Conservation (phyloP, 108 stramenopile species). For the Fragilariopsis cylindrus region DNA sequence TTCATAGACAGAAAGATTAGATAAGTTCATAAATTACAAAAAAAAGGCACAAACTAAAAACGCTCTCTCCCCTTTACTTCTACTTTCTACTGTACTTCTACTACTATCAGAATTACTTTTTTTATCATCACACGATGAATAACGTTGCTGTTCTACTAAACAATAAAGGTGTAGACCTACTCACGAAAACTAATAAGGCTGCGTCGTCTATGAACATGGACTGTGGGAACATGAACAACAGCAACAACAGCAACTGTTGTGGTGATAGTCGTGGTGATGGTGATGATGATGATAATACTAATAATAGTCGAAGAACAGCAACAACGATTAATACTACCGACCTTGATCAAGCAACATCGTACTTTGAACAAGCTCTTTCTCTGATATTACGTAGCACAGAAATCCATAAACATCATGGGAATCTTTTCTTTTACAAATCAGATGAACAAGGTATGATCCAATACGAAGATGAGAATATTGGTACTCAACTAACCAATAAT, state of each 20-base stretch:
- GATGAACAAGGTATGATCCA: constrained; percentile 14
- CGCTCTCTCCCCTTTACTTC: too few relatives aligned
- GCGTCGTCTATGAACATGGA: background rate
- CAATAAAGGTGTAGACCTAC: constrained; percentile 6
- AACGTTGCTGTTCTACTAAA: constrained; percentile 11
- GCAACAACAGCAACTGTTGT: background rate
- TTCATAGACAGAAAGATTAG: too few relatives aligned
- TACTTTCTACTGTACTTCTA: too few relatives aligned
- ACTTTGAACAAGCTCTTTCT: constrained; percentile 7
- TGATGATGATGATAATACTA: background rate
- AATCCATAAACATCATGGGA: constrained; percentile 1
- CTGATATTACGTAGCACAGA: constrained; percentile 8
- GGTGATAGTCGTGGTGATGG: background rate
- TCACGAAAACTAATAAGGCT: constrained; percentile 15
- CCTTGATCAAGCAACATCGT: constrained; percentile 7
- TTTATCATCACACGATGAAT: background rate
- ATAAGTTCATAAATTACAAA: too few relatives aligned
- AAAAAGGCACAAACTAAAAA: too few relatives aligned
- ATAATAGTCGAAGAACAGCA: constrained; percentile 8
- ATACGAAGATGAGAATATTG: constrained; percentile 1
- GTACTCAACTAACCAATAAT: background rate
- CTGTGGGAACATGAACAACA: background rate
- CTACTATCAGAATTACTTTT: too few relatives aligned
- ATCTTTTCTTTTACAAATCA: background rate
- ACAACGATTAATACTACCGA: constrained; percentile 5